Conservation (phyloP, 2,329 filamentous ascomycete species). For the Talaromyces atroroseus region DNA sequence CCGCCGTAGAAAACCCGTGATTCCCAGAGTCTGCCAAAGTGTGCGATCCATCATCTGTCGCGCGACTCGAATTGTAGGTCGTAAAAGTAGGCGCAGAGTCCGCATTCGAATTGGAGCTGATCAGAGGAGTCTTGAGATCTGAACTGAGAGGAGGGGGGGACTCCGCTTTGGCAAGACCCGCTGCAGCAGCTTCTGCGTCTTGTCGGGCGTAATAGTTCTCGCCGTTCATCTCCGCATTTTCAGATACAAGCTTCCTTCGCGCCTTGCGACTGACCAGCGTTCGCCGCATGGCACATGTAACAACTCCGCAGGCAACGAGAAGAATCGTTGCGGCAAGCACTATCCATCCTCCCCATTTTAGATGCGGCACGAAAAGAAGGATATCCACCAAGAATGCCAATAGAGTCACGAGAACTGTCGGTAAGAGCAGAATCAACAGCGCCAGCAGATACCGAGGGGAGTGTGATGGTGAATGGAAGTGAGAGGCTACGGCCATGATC, state of each 20-base stretch:
- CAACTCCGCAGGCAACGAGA: conserved; percentile 72
- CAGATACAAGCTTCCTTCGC: conserved; percentile 82
- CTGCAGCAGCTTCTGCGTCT: conserved; percentile 30
- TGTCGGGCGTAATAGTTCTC: conserved; percentile 78
- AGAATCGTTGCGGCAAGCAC: conserved; percentile 84
- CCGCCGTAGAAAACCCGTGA: neutral
- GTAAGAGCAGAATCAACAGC: conserved; percentile 77
- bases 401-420: conserved; percentile 76
- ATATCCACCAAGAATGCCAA: conserved; percentile 91
- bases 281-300: conserved; percentile 91
- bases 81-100: conserved; percentile 47
- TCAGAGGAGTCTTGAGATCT: conserved; percentile 54
- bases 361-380: conserved; percentile 85
- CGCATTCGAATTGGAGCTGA: conserved; percentile 47
- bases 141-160: conserved; percentile 43
- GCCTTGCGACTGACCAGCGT: conserved; percentile 88
- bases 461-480: conserved; percentile 82
- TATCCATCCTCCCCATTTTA: conserved; percentile 91
- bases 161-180: conserved; percentile 39
- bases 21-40: conserved; percentile 7
- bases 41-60: conserved; percentile 3
- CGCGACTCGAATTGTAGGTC: conserved; percentile 29
- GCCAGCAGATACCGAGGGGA: conserved; percentile 82
- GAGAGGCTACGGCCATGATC: conserved; percentile 69
- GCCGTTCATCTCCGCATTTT: conserved; percentile 96